Conservation (phyloP, 495 filamentous ascomycete species). For the Neurospora sp. region DNA sequence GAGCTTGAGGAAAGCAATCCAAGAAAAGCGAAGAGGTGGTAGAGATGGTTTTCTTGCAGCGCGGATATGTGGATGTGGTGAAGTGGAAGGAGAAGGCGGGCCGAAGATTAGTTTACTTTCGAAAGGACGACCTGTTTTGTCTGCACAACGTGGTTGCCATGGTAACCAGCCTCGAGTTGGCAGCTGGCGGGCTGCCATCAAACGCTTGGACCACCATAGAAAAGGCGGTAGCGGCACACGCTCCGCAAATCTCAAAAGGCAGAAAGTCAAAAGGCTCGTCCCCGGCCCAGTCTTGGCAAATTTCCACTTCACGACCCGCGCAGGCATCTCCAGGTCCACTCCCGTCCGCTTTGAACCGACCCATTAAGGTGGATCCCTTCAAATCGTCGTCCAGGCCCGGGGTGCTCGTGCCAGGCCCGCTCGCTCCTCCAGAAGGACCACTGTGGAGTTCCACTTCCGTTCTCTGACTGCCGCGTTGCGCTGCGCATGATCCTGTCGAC, state of each 20-base stretch:
- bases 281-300: neutral
- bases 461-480: neutral
- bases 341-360: neutral
- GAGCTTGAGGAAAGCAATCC: constrained; percentile 22
- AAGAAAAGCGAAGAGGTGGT: constrained; percentile 6
- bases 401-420: neutral
- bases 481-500: neutral
- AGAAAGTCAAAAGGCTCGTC: neutral
- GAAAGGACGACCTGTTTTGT: neutral
- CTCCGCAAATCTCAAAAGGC: neutral
- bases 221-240: neutral
- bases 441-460: neutral
- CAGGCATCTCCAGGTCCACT: neutral
- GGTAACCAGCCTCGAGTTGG: neutral
- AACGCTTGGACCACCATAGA: neutral
- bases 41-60: neutral
- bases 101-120: neutral
- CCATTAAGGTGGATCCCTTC: neutral
- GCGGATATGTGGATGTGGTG: constrained; percentile 1
- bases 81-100: constrained; percentile 5
- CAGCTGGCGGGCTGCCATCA: neutral
- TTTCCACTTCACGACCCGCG: neutral
- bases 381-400: neutral
- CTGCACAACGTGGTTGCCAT: neutral
- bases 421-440: neutral